Conservation (phyloP, 2,329 filamentous ascomycete species). For the Monosporascus ibericus region DNA sequence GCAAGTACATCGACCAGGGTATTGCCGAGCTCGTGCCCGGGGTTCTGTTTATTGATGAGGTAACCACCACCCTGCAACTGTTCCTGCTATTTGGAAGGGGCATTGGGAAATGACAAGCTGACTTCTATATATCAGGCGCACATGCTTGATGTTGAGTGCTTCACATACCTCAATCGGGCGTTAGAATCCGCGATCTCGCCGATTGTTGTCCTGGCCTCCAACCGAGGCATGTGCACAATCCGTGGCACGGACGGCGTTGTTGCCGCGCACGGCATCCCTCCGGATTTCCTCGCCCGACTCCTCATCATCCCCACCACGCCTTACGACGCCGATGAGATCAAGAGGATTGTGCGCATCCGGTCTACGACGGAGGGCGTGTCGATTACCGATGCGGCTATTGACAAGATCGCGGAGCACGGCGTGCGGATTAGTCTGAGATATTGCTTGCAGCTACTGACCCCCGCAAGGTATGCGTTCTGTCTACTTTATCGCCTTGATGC, state of each 20-base stretch:
- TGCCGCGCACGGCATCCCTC: conserved; percentile 87
- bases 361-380: conserved; percentile 74
- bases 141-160: conserved; percentile 99
- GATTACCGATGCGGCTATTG: conserved; percentile 75
- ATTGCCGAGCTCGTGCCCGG: conserved; percentile 97
- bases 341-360: conserved; percentile 81
- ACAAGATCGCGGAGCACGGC: conserved; percentile 81
- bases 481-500: background rate
- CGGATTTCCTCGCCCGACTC: conserved; percentile 86
- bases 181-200: conserved; percentile 91
- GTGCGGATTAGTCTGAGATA: conserved; percentile 87
- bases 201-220: conserved; percentile 95
- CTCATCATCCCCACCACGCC: conserved; percentile 94
- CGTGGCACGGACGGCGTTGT: conserved; percentile 77
- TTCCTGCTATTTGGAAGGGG: conserved; percentile 1
- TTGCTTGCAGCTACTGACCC: conserved; percentile 84
- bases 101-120: conserved; percentile 1
- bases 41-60: conserved; percentile 97
- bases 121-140: conserved; percentile 60
- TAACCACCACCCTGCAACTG: conserved; percentile 34
- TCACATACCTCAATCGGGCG: conserved; percentile 98
- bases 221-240: conserved; percentile 89
- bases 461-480: conserved; percentile 56
- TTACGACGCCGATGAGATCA: conserved; percentile 84
- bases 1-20: conserved; percentile 97